Conservation (phyloP, 768 basidiomycete species). For the Lactifluus rugatus region DNA sequence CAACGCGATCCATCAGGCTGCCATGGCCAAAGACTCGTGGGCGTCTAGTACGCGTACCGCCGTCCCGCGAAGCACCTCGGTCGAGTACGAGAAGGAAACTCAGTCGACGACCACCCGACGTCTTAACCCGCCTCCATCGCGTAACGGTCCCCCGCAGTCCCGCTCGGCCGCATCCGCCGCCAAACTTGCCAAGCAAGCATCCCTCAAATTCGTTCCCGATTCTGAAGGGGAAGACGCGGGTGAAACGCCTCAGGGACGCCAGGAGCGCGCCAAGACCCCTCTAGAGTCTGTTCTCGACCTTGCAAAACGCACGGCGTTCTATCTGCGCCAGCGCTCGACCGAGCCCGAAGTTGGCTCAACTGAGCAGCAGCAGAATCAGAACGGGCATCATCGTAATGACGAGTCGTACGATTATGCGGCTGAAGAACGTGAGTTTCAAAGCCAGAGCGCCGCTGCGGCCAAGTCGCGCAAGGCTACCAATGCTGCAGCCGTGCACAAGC, state of each 20-base stretch:
- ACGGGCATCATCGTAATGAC: slow-evolving; percentile 20
- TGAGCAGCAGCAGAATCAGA: slow-evolving; percentile 15
- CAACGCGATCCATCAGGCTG: slow-evolving; percentile 69
- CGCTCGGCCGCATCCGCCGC: slow-evolving; percentile 17
- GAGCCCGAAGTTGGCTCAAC: slow-evolving; percentile 36
- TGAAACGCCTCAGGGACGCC: slow-evolving; percentile 34
- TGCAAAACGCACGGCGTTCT: slow-evolving; percentile 52
- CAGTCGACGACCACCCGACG: slow-evolving; percentile 46
- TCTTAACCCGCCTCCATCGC: slow-evolving; percentile 51
- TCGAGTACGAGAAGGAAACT: slow-evolving; percentile 66
- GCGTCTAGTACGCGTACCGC: slow-evolving; percentile 41
- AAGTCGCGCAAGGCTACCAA: slow-evolving; percentile 26
- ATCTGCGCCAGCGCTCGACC: slow-evolving; percentile 51
- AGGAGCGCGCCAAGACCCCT: slow-evolving; percentile 56
- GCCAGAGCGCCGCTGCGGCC: neutral
- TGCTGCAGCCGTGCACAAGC: slow-evolving; percentile 31
- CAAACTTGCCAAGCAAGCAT: slow-evolving; percentile 45
- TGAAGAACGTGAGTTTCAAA: slow-evolving; percentile 59
- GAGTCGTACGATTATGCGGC: slow-evolving; percentile 61
- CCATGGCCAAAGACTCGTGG: slow-evolving; percentile 51
- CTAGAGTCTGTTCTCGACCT: slow-evolving; percentile 50
- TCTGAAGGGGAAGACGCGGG: slow-evolving; percentile 38
- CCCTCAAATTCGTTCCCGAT: slow-evolving; percentile 53
- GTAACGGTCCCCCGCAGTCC: slow-evolving; percentile 27
- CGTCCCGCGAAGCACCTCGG: slow-evolving; percentile 66